Conservation (phyloP, 2,329 filamentous ascomycete species). For the Beauveria scarabaeidicola region DNA sequence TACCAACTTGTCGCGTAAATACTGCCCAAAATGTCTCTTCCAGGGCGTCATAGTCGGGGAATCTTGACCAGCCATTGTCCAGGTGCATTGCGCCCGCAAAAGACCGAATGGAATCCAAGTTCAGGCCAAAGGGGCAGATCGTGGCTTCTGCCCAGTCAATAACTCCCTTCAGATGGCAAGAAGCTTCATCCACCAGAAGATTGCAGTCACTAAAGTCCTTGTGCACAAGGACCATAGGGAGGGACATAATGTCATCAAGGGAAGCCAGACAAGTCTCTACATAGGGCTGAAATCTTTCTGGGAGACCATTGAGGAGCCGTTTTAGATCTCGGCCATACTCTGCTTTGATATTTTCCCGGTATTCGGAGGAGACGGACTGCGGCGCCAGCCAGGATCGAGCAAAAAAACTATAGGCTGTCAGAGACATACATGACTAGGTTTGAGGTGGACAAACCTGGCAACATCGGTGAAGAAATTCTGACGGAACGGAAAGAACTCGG, state of each 20-base stretch:
- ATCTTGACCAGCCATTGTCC: conserved; percentile 24
- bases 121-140: conserved; percentile 31
- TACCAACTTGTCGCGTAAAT: conserved; percentile 22
- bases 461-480: conserved; percentile 28
- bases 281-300: background rate
- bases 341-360: background rate
- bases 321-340: background rate
- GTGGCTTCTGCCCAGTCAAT: conserved; percentile 34
- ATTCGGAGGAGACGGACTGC: background rate
- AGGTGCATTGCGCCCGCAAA: conserved; percentile 29
- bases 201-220: conserved; percentile 30
- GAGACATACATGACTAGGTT: conserved; percentile 15
- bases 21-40: conserved; percentile 25
- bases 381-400: conserved; percentile 10
- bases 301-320: background rate
- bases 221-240: conserved; percentile 31
- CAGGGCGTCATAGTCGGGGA: conserved; percentile 22
- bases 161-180: conserved; percentile 30
- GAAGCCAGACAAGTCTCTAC: background rate
- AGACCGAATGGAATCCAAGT: conserved; percentile 26
- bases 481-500: conserved; percentile 23
- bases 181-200: conserved; percentile 29
- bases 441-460: conserved; percentile 25
- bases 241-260: background rate
- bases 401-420: conserved; percentile 24